A percentile compares a stretch with the other conserved stretches of the same genome.
phyloP scores from a whole-genome alignment of 2,329 filamentous ascomycete species.

The Xylariales sp. region DNA sequence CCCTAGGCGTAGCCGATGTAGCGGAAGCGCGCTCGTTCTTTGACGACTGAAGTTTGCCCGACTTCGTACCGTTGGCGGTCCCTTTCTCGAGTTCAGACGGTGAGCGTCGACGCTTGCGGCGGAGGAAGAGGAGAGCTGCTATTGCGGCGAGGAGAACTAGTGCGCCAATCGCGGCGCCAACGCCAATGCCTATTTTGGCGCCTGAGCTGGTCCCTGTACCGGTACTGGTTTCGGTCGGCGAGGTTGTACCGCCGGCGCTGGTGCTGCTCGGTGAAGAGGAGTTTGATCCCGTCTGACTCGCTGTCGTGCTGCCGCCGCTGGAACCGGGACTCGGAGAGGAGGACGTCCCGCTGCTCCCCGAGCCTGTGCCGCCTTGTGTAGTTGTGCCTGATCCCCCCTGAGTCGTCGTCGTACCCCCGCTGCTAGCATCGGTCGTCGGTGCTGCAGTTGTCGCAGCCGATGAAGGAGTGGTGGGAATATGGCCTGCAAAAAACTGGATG shows the following conservation, averaged over 20 bases:
- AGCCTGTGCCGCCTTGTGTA: neutral
- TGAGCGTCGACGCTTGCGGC: constrained; percentile 1
- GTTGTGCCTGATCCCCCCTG: constrained; percentile 3
- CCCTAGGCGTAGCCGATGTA: constrained; percentile 1
- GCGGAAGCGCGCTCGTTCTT: neutral
- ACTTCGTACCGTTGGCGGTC: neutral
- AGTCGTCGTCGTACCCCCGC: neutral
- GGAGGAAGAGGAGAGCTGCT: neutral
- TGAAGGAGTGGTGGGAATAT: constrained; percentile 9
- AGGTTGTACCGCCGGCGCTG: neutral
- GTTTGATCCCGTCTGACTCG: neutral
- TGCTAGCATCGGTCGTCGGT: too few relatives aligned
- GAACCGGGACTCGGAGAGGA: neutral
- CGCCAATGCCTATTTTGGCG: constrained; percentile 12
- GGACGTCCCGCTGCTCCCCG: too few relatives aligned
- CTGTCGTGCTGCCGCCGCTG: neutral
- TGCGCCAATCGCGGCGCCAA: constrained; percentile 9
- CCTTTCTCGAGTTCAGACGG: neutral
- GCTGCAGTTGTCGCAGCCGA: neutral
- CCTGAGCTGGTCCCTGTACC: constrained; percentile 4
- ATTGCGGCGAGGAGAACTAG: constrained; percentile 8
- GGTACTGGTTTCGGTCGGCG: neutral
- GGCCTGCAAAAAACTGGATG: constrained; percentile 15
- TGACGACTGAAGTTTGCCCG: neutral
- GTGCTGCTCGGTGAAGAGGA: too few relatives aligned